Percentiles rank a stretch among this genome's conserved stretches.
phyloP scores from a whole-genome alignment of 1,284 basidiomycete species.

The Microbotryum saponariae region DNA sequence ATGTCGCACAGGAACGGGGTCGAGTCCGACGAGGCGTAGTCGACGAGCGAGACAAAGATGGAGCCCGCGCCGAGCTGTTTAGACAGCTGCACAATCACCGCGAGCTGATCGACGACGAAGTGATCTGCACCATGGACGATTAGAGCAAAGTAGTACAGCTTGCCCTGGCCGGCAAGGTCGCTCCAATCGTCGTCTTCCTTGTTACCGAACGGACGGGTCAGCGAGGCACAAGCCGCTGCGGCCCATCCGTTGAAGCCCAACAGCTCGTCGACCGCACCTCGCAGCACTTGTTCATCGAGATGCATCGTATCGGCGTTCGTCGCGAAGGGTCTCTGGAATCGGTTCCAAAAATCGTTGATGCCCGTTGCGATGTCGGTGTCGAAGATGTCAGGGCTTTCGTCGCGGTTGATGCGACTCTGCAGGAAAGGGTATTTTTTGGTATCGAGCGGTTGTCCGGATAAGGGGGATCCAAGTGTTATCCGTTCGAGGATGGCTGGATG shows the following conservation, averaged over 20 bases:
- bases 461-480: slow-evolving; percentile 57
- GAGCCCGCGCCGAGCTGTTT: slow-evolving; percentile 76
- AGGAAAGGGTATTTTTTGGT: slow-evolving; percentile 76
- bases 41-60: slow-evolving; percentile 90
- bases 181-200: slow-evolving; percentile 70
- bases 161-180: slow-evolving; percentile 68
- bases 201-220: slow-evolving; percentile 81
- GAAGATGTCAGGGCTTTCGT: slow-evolving; percentile 67
- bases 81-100: slow-evolving; percentile 87
- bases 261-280: slow-evolving; percentile 78
- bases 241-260: slow-evolving; percentile 95
- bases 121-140: slow-evolving; percentile 94
- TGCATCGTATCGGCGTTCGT: slow-evolving; percentile 69
- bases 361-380: slow-evolving; percentile 66
- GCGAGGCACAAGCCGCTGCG: slow-evolving; percentile 85
- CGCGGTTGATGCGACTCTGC: slow-evolving; percentile 55
- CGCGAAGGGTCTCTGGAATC: slow-evolving; percentile 66
- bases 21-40: slow-evolving; percentile 84
- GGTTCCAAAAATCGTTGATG: slow-evolving; percentile 75
- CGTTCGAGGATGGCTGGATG: slow-evolving; percentile 58
- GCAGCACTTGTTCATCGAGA: slow-evolving; percentile 77
- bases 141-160: slow-evolving; percentile 86
- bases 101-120: slow-evolving; percentile 91
- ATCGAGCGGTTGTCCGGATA: slow-evolving; percentile 66
- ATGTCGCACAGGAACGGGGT: slow-evolving; percentile 85